Evolutionary conservation across 192 early-diverging fungal species (phyloP), one percentile per base, ranked within the genome.

Genomic region (Podila verticillata): DNA sequence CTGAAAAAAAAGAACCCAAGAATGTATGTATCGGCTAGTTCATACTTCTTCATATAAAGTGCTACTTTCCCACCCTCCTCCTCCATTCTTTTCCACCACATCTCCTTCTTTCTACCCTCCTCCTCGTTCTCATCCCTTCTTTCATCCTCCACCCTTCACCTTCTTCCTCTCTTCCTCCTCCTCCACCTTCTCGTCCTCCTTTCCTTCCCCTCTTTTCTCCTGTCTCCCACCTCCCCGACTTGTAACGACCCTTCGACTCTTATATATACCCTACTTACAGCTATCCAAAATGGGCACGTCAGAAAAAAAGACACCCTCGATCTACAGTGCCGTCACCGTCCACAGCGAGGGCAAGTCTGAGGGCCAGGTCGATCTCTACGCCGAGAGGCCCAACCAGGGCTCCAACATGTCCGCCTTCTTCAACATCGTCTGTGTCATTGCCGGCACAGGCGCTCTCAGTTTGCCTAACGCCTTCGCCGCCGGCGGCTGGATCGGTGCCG

Each of bases 401-500:
- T 85, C 86, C 36, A 84, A 86, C 28, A 61, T 87, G 26, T 74
- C 84, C 17, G 84, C 84, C 10, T 82, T 81, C 44, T 82, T 84
- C 47, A 85, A 87, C 56, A 64, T 87, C 32, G 82, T 87, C 36
- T 93, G 92, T 81, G 84, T 91, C 17, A 82, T 91, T 56, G 92
- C 92, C 3, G 90, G 90, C 31, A 83, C 87, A 19, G 90, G 90
- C 22, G 83, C 87, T 17, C 72, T 91, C 0, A 87, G 89, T 63
- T 74, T 91, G 9, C 86, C 90, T 5, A 89, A 85, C 68, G 82
- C 85, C 19, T 68, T 91, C 30, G 82, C 75, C 24, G 83, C 15
- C 39, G 39, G 90, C 64, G 95, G 95, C 3, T 96, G 95, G 95
- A 79, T 90, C 31, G 92, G 91, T 20, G 54, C 91, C 3, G 65